A percentile compares a stretch with the other conserved stretches of the same genome.
Conservation (phyloP, 495 filamentous ascomycete genomes). For the Tricharina praecox region DNA sequence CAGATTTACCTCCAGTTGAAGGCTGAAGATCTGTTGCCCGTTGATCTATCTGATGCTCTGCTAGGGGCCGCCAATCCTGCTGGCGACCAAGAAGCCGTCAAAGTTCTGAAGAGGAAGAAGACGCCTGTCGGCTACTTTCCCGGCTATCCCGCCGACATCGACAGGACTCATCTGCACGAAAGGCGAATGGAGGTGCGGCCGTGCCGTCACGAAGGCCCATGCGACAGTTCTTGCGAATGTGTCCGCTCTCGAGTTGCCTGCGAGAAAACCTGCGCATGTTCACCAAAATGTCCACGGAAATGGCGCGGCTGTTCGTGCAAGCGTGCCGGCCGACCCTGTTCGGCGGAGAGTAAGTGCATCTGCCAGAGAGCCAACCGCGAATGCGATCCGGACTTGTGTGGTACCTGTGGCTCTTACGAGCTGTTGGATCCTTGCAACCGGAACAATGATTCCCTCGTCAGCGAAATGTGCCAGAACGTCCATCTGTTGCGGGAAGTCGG, state of each 20-base stretch:
- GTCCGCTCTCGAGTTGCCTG: constrained; percentile 37
- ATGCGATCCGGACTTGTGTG: constrained; percentile 54
- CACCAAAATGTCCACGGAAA: constrained; percentile 40
- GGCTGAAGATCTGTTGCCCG: constrained; percentile 13
- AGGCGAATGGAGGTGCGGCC: constrained; percentile 21
- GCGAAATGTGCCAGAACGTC: constrained; percentile 44
- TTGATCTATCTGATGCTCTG: not conserved
- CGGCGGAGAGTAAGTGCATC: constrained; percentile 37
- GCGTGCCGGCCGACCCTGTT: constrained; percentile 35
- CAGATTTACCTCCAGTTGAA: constrained; percentile 16
- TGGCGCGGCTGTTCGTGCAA: constrained; percentile 52
- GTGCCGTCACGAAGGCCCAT: constrained; percentile 21
- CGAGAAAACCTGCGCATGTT: constrained; percentile 49
- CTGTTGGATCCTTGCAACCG: constrained; percentile 44
- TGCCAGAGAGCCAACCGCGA: constrained; percentile 47
- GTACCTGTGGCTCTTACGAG: constrained; percentile 44
- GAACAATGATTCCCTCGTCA: constrained; percentile 35
- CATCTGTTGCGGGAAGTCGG: constrained; percentile 42
- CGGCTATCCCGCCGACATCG: constrained; percentile 23
- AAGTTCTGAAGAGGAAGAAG: constrained; percentile 21
- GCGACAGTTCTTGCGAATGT: constrained; percentile 20
- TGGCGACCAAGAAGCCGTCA: constrained; percentile 4
- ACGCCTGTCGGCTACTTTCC: constrained; percentile 10
- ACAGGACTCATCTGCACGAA: constrained; percentile 22
- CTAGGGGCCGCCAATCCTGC: not conserved